Evolutionary conservation across 371 early-diverging fungal species (phyloP).

Genomic region (Mortierella sp.): DNA sequence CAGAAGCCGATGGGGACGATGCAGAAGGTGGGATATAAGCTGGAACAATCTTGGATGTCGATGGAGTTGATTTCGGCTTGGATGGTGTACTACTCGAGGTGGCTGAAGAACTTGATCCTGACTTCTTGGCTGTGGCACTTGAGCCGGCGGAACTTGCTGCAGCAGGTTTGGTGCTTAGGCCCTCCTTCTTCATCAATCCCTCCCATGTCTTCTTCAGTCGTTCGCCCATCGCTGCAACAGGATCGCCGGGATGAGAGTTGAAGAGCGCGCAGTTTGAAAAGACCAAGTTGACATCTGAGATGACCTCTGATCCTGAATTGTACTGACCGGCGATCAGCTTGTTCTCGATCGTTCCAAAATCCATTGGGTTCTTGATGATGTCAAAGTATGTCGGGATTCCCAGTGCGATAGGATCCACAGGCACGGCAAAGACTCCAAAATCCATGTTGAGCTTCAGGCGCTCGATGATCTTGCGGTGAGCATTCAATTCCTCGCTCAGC

Average conservation of each 20-base stretch:
- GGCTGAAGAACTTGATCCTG: not conserved
- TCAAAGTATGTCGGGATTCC: conserved; percentile 83
- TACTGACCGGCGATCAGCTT: conserved; percentile 66
- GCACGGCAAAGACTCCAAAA: conserved; percentile 64
- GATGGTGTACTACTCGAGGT: conserved; percentile 1
- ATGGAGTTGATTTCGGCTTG: conserved; percentile 27
- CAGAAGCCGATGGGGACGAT: conserved; percentile 11
- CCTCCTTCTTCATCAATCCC: conserved; percentile 40
- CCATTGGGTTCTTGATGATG: conserved; percentile 97
- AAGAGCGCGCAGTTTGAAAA: conserved; percentile 61
- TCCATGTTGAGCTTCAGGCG: conserved; percentile 54
- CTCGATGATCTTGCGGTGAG: conserved; percentile 49
- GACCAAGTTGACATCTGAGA: conserved; percentile 61
- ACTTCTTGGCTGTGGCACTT: conserved; percentile 13
- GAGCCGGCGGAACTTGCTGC: not conserved
- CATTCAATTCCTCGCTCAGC: conserved; percentile 26
- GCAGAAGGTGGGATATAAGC: conserved; percentile 41
- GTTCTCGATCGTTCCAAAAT: conserved; percentile 89
- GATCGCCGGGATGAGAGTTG: conserved; percentile 46
- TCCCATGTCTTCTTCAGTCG: conserved; percentile 42
- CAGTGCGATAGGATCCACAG: conserved; percentile 78
- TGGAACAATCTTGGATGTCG: conserved; percentile 35
- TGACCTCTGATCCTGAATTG: conserved; percentile 55
- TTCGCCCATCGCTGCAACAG: conserved; percentile 39
- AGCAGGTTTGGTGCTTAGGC: conserved; percentile 16